phyloP scores from a whole-genome alignment of 2,329 filamentous ascomycete genomes.

The Trichoderma sp. region DNA sequence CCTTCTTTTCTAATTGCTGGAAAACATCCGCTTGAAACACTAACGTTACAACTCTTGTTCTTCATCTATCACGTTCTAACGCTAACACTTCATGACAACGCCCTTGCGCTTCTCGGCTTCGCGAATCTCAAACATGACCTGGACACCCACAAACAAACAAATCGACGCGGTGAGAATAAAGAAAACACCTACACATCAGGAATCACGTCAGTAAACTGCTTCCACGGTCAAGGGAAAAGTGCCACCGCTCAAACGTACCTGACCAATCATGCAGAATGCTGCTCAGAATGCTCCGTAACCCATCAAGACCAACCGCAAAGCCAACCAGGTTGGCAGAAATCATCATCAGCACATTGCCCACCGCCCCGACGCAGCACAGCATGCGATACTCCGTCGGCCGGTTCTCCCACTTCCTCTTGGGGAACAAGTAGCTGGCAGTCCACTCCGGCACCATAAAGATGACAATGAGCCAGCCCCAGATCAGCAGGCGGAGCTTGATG shows the following conservation, averaged over 20 bases:
- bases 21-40: constrained; percentile 12
- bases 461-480: constrained; percentile 97
- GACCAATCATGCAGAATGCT: constrained; percentile 77
- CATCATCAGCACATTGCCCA: constrained; percentile 89
- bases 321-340: constrained; percentile 93
- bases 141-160: constrained; percentile 80
- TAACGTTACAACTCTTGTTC: neutral
- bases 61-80: neutral
- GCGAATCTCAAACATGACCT: constrained; percentile 95
- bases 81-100: constrained; percentile 77
- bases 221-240: neutral
- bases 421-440: constrained; percentile 71
- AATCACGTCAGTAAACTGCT: constrained; percentile 28
- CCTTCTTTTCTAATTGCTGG: constrained; percentile 2
- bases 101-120: constrained; percentile 82
- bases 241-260: constrained; percentile 47
- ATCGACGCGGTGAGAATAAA: constrained; percentile 73
- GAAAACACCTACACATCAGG: constrained; percentile 56
- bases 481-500: constrained; percentile 83
- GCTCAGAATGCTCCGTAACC: constrained; percentile 72
- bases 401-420: constrained; percentile 68
- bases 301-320: constrained; percentile 90
- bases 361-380: constrained; percentile 77
- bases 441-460: constrained; percentile 92
- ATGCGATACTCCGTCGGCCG: constrained; percentile 74